Conservation (phyloP, 805 yeast genomes). For the Pachysolen tannophilus region DNA sequence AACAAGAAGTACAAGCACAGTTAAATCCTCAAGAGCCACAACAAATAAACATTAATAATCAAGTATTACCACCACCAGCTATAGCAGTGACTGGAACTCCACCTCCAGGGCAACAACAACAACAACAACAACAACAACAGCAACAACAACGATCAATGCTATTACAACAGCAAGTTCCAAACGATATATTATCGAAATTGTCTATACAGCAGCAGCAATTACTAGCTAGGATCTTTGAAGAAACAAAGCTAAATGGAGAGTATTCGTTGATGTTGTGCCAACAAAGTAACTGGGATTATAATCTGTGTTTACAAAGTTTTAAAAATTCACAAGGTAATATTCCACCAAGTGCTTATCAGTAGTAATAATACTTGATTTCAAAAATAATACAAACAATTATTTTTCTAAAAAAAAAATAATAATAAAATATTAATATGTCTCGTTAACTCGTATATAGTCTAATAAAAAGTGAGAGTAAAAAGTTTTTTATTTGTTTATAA, state of each 20-base stretch:
- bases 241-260: conserved; percentile 71
- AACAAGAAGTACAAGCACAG: too few species aligned
- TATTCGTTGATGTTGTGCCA: conserved; percentile 78
- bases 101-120: conserved; percentile 13
- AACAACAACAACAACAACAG: conserved; percentile 8
- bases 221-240: conserved; percentile 54
- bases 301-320: conserved; percentile 62
- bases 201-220: conserved; percentile 53
- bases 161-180: conserved; percentile 38
- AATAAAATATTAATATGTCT: too few species aligned
- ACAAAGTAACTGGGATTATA: conserved; percentile 81
- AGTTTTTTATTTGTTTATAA: too few species aligned
- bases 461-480: too few species aligned
- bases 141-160: conserved; percentile 5
- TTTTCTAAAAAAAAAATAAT: too few species aligned
- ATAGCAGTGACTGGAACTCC: conserved; percentile 12
- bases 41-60: too few species aligned
- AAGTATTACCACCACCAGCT: conserved; percentile 10
- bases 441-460: too few species aligned
- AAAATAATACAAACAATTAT: too few species aligned
- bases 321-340: conserved; percentile 46
- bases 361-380: too few species aligned
- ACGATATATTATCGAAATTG: conserved; percentile 44
- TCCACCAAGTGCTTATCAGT: conserved; percentile 47
- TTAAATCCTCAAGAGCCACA: too few species aligned